Base-by-base conservation (phyloP, 176 grass and related monocot species). In the Phyllostachys edulis region DNA sequence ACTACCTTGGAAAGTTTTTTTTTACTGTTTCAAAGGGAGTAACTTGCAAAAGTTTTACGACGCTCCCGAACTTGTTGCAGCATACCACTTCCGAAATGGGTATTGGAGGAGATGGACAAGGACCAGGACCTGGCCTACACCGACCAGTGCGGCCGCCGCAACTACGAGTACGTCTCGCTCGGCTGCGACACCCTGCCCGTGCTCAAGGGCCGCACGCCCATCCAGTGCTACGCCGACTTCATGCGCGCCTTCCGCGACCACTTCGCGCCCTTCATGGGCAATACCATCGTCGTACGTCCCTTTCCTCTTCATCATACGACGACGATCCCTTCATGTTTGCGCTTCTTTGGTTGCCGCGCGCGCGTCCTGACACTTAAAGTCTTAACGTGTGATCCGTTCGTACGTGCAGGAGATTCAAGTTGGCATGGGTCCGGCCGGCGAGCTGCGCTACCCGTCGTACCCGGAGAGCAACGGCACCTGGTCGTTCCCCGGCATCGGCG, bases 211-310 rank as follows among this genome's bases (percentile, higher is more conserved):
- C 86, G 92, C 62, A 76, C 80, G 4, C 89, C 92, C 16, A 36
- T 89, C 57, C 92, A 89, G 86, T 91, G 89, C 92, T 94, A 94
- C 56, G 75, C 86, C 64, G 92, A 94, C 77, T 94, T 91, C 86
- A 91, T 94, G 92, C 83, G 92, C 63, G 89, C 89, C 57, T 94
- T 94, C 85, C 83, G 92, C 71, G 86, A 91, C 86, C 86, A 77
- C 56, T 68, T 89, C 21, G 37, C 73, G 36, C 12, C 64, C n/a
- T 84, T 87, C 80, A 85, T 94, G 67, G 92, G 92, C 86, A 88
- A 52, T 71, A 91, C 86, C 79, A 84, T 94, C 26, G 37, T 84
- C 64, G 90, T 92, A 77, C 68, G 64, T 66, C 16, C 44, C 42
- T 36, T 40, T 21, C 71, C 4, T 17, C 44, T 17, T 23, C 23